Evolutionary conservation across 805 yeast genomes (phyloP), one percentile per base, ranked within the genome.

Genomic region (Brettanomyces anomalus): DNA sequence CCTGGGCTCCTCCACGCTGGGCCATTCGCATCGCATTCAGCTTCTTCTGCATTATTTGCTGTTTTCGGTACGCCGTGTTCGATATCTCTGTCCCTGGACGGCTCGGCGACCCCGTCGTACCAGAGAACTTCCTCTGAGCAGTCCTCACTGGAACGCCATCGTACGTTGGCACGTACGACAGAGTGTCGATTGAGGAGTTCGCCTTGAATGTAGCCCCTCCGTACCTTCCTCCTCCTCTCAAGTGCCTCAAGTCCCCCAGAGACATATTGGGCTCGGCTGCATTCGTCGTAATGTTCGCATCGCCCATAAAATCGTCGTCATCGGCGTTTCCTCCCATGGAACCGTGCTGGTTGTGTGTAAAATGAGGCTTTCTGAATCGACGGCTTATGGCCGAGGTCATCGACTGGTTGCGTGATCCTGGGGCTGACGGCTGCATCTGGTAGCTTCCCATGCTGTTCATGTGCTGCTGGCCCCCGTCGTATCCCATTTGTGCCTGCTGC

Each of bases 161-260:
- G 72, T 61, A 4, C 74, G 87, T 82, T 5, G 94, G 94, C 33
- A 85, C 83, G 48, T 81, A 77, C 7, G 93, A 89, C 0, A 86
- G 71, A 0, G 89, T 71, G 36, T 39, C 41, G 13, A 24, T 10
- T 5, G 39, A 36, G 8, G 13, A 11, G 6, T 13, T 14, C 48
- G 81, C 86, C 34, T 56, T 40, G 5, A 47, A 49, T 18, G 43
- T 38, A 40, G 69, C 65, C 16, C 71, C 65, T 3, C 81, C 81
- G 54, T 81, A 81, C 28, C 85, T 74, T 4, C 85, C 85, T 33
- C 82, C 70, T 49, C 80, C 85, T 40, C 81, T 66, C 2, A 80
- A 61, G 39, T 79, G 80, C 19, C 77, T 65, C 8, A 85, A 64
- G 52, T 84, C 89, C 48, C 75, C 77, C 48, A 81, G 79, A 0